Conservation (phyloP, 2,329 filamentous ascomycete species). For the Cladosporium sp. region DNA sequence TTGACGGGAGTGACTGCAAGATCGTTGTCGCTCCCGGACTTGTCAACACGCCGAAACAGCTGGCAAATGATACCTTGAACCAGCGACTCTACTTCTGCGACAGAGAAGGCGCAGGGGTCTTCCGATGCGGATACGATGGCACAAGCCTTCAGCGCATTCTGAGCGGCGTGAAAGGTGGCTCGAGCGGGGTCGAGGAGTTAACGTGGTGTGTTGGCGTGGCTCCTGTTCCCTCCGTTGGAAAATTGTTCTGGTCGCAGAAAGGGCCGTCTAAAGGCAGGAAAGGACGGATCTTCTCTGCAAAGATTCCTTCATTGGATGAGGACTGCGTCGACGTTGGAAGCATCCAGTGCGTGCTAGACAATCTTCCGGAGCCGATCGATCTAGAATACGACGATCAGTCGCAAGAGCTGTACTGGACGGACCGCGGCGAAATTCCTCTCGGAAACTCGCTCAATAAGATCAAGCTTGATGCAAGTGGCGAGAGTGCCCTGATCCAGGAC, state of each 20-base stretch:
- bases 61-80: slow-evolving; percentile 27
- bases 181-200: too few relatives aligned
- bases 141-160: slow-evolving; percentile 33
- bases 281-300: slow-evolving; percentile 52
- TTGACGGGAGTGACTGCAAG: slow-evolving; percentile 46
- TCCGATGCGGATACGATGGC: slow-evolving; percentile 35
- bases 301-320: slow-evolving; percentile 35
- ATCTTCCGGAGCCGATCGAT: slow-evolving; percentile 55
- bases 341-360: slow-evolving; percentile 24
- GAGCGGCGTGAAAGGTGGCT: not conserved
- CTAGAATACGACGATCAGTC: slow-evolving; percentile 49
- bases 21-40: slow-evolving; percentile 42
- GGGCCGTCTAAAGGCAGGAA: slow-evolving; percentile 48
- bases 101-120: slow-evolving; percentile 40
- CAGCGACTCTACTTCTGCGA: slow-evolving; percentile 41
- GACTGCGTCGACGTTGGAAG: slow-evolving; percentile 37
- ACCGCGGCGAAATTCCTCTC: slow-evolving; percentile 53
- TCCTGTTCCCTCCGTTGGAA: slow-evolving; percentile 38
- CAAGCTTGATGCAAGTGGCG: too few relatives aligned
- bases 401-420: slow-evolving; percentile 55
- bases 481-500: too few relatives aligned
- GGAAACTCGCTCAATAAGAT: slow-evolving; percentile 29
- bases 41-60: slow-evolving; percentile 49
- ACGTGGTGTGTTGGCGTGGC: slow-evolving; percentile 46
- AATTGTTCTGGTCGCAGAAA: slow-evolving; percentile 60